A percentile compares a stretch with the other conserved stretches of the same genome.
Conservation (phyloP, 257 asterid genomes). For the Ophiorrhiza pumila region DNA sequence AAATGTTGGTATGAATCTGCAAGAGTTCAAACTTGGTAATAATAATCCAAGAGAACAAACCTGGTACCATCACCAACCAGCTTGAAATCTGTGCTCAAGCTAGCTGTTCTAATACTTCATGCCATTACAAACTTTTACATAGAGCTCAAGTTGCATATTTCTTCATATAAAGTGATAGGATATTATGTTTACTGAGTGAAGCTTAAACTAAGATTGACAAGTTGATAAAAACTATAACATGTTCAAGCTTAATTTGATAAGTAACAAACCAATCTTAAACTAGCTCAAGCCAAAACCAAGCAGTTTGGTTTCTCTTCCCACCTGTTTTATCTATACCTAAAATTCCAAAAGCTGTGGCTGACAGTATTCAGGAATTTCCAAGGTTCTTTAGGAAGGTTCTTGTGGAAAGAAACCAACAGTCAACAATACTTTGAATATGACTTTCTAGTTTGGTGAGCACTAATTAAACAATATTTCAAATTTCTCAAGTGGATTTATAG, state of each 20-base stretch:
- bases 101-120: background rate
- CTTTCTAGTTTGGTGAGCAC: background rate
- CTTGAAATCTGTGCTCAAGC: background rate
- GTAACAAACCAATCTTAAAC: background rate
- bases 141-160: too few species aligned
- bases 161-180: too few species aligned
- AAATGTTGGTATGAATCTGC: too few species aligned
- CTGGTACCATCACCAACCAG: too few species aligned
- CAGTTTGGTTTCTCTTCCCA: background rate
- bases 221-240: background rate
- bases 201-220: background rate
- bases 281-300: background rate
- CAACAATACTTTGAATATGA: too few species aligned
- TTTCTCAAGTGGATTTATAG: background rate
- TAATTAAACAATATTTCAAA: too few species aligned
- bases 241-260: background rate
- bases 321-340: background rate
- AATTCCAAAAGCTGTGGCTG: background rate
- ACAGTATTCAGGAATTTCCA: too few species aligned
- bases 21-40: too few species aligned
- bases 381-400: too few species aligned
- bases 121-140: too few species aligned
- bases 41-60: too few species aligned
- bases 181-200: background rate
- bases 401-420: background rate